Evolutionary conservation across 495 filamentous ascomycete species (phyloP).

Genomic region (Jackrogersella multiformis): DNA sequence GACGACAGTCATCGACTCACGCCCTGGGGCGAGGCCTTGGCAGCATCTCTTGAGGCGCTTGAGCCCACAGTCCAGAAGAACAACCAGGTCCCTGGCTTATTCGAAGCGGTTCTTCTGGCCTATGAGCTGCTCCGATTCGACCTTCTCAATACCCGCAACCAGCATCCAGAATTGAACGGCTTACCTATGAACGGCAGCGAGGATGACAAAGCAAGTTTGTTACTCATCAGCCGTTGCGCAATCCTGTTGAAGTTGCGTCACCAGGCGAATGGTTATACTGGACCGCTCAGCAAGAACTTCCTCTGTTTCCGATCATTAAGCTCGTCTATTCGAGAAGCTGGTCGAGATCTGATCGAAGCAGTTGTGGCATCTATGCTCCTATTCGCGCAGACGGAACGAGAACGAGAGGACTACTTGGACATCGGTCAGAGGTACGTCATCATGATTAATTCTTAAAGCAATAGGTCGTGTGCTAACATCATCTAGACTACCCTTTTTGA

Average conservation of each 20-base stretch:
- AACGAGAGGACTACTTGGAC: constrained; percentile 73
- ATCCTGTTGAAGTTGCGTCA: constrained; percentile 84
- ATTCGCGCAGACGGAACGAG: constrained; percentile 76
- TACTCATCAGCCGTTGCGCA: constrained; percentile 85
- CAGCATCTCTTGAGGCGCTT: constrained; percentile 70
- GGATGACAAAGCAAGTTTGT: constrained; percentile 70
- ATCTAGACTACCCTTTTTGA: constrained; percentile 83
- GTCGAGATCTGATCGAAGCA: constrained; percentile 86
- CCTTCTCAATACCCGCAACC: constrained; percentile 72
- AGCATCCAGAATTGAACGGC: constrained; percentile 60
- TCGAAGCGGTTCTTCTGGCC: constrained; percentile 67
- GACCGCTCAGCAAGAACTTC: constrained; percentile 88
- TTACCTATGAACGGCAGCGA: constrained; percentile 60
- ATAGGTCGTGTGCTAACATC: constrained; percentile 45
- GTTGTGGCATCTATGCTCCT: constrained; percentile 80
- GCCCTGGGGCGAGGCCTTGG: constrained; percentile 81
- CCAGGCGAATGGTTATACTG: constrained; percentile 88
- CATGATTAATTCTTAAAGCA: background rate
- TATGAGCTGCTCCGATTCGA: constrained; percentile 82
- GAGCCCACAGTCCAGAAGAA: constrained; percentile 68
- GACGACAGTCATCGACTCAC: constrained; percentile 84
- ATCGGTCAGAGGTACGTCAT: constrained; percentile 74
- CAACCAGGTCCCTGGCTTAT: constrained; percentile 57
- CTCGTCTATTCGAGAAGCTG: constrained; percentile 75
- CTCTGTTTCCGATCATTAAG: constrained; percentile 87